Base-by-base conservation (phyloP, 441 rosid species). In the Breynia disticha region DNA sequence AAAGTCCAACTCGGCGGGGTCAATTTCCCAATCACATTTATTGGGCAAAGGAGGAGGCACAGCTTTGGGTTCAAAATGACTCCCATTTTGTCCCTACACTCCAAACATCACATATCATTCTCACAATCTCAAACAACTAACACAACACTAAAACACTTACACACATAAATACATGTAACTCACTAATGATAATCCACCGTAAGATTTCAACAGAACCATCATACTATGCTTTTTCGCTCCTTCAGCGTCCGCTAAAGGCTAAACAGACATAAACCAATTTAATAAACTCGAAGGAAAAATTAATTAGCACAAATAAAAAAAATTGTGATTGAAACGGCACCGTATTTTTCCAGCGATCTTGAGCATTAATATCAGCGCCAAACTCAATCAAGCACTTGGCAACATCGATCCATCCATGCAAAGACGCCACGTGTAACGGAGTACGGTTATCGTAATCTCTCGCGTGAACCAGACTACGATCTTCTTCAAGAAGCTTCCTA, bases 211-310 rank as follows among this genome's bases (percentile, higher is more conserved):
- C 20, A 93, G 78, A 60, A 78, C 95, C 11, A 78, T 78, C 97
- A 93, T 84, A 63, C 35, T 67, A 62, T 47, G 67, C 65, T 84
- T 86, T 74, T 80, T 93, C 57, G 99, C 96, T 69, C 99, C 99
- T 78, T 89, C 97, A 38, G 97, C 97, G 72, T 93, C 99, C 66
- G 99, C 97, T 49, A 93, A 70, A 56, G 99, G 97, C 99, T 93
- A 76, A 45, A 16, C 52, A 55, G 44, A 41, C 10, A 15, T 41
- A 1, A 11, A 41, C 10, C 13, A 41, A 9, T 41, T 9, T 9
- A 11, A 41, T 41, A 4, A 41, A 41, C 3, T 28, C 41, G 6
- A 37, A 6, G 6, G 11, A 37, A 37, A 41, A 41, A 41, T 41
- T 11, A 9, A 41, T 41, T 41, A 9, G 9, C 0, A 41, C 10